These are phyloP conservation scores for Ogataea kodamae DNA, from an alignment of 805 yeast species.

Conservation along the genomic window DNA sequence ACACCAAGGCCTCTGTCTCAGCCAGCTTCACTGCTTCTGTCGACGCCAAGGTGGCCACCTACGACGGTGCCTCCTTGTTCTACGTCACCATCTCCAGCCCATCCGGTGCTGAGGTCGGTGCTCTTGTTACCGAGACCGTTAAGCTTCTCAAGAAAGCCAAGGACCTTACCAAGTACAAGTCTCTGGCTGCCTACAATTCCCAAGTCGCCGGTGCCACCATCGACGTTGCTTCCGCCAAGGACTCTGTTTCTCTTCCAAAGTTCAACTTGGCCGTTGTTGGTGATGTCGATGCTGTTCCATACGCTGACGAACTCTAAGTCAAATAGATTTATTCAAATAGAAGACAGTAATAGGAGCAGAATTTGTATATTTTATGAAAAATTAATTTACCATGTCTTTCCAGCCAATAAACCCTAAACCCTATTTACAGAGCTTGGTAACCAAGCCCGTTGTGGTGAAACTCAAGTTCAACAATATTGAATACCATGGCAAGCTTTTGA, in stretches of 20 bases:
- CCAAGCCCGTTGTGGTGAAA: conserved; percentile 67
- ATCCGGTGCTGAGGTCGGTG: conserved; percentile 54
- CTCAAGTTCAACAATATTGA: conserved; percentile 90
- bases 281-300: conserved; percentile 81
- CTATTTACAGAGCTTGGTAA: conserved; percentile 73
- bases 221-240: conserved; percentile 35
- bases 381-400: conserved; percentile 33
- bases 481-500: conserved; percentile 71
- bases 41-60: conserved; percentile 54
- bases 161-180: conserved; percentile 57
- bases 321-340: conserved; percentile 14
- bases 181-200: conserved; percentile 43
- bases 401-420: conserved; percentile 87
- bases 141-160: conserved; percentile 48
- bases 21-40: conserved; percentile 53
- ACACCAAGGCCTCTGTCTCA: conserved; percentile 46
- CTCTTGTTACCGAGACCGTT: conserved; percentile 59
- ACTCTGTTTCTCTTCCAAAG: conserved; percentile 42
- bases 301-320: conserved; percentile 76
- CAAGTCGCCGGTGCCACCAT: conserved; percentile 41
- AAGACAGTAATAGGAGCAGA: conserved; percentile 10
- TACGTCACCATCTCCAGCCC: conserved; percentile 61
- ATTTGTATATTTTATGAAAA: conserved; percentile 8
- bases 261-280: conserved; percentile 90
- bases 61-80: conserved; percentile 80